Percentiles rank a stretch among this genome's conserved stretches.
Evolutionary conservation across 2,329 filamentous ascomycete species (phyloP).

Genomic region (Tolypocladium guangdongense): DNA sequence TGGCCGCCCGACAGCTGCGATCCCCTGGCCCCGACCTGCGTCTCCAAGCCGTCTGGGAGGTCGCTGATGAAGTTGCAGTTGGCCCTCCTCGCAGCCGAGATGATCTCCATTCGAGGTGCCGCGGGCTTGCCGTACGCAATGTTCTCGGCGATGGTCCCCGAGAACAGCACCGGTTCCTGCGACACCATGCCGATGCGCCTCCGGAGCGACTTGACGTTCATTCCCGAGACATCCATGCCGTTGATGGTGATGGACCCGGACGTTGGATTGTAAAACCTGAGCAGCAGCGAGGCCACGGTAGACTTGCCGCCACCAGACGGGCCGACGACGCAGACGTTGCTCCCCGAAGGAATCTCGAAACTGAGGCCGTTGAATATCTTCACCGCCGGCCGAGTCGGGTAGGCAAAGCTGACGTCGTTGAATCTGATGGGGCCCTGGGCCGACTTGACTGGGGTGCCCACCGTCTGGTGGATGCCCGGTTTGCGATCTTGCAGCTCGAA

Average conservation of each 20-base stretch:
- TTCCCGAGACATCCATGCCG: conserved; percentile 66
- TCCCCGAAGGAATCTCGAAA: conserved; percentile 87
- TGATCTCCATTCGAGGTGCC: conserved; percentile 69
- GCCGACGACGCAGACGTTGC: conserved; percentile 92
- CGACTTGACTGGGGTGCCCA: conserved; percentile 66
- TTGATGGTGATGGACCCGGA: conserved; percentile 71
- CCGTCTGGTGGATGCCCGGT: conserved; percentile 77
- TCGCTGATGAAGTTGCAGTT: conserved; percentile 97
- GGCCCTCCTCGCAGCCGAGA: conserved; percentile 77
- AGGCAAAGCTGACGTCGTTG: conserved; percentile 75
- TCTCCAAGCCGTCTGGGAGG: conserved; percentile 91
- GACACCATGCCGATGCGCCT: conserved; percentile 90
- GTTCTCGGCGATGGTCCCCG: conserved; percentile 74
- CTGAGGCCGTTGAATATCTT: conserved; percentile 79
- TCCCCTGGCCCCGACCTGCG: conserved; percentile 81
- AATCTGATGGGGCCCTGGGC: conserved; percentile 87
- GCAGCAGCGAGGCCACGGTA: conserved; percentile 81
- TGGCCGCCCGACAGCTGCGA: conserved; percentile 93
- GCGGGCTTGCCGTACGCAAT: conserved; percentile 82
- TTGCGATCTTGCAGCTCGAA: conserved; percentile 92
- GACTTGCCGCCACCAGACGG: conserved; percentile 95
- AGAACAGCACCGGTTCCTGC: conserved; percentile 90
- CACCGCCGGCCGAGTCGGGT: conserved; percentile 87
- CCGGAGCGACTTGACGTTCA: conserved; percentile 90
- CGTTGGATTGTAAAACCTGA: conserved; percentile 84